Base-by-base conservation (phyloP, 1,284 basidiomycete genomes). In the Austroboletus niveus region DNA sequence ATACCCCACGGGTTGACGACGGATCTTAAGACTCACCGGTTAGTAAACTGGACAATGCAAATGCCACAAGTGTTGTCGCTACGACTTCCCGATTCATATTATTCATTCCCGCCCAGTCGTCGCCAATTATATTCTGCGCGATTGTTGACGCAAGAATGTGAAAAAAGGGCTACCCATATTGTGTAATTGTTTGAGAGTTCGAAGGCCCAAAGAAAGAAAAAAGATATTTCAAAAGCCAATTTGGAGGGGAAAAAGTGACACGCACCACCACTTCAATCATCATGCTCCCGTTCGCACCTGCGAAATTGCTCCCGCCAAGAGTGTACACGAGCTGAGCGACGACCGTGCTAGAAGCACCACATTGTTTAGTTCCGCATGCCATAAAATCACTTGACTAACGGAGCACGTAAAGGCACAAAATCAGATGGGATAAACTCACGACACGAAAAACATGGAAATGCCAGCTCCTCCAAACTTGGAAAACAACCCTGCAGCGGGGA, bases 261-360 rank as follows among this genome's bases (percentile, higher is more conserved):
- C 87, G 52, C 68, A 91, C 88, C 58, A 97, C 92, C 11, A 94
- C 92, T 70, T 98, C 95, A 57, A 98, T 98, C 94, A 98, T 97
- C 94, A 98, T 98, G 49, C 91, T 95, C 9, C 94, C 94, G 71
- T 97, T 98, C 0, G 87, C 92, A 43, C 89, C 88, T 11, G 79
- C 79, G 70, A 98, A 98, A 38, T 89, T 89, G 58, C 90, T 94
- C 1, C 92, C 94, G 1, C 94, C 94, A 12, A 85, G 73, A 0
- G 91, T 89, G 69, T 92, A 98, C 1, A 89, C 81, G 17, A 98
- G 72, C 68, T 99, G 96, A 0, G 92, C 77, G 34, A 97, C 71
- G 51, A 96, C 53, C 12, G 72, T 62, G 22, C 67, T 70, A 52
- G 22, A 60, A 51, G 17, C 5, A 39, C 24, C 15, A 52, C 4